These are phyloP conservation scores for Cenococcum geophilum DNA, from an alignment of 495 filamentous ascomycete genomes.

Conservation along the genomic window DNA sequence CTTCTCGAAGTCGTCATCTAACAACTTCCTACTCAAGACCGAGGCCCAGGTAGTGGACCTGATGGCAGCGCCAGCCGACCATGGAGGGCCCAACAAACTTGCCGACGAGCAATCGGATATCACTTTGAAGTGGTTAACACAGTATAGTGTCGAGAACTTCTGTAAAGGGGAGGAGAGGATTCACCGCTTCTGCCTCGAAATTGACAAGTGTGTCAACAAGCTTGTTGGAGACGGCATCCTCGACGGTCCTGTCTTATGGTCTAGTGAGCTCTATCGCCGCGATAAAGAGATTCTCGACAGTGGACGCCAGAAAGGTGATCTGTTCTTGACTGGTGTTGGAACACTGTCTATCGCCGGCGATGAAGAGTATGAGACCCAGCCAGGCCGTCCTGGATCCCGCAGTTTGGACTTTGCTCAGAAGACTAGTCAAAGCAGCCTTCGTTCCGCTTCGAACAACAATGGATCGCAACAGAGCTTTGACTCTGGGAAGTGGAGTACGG, in stretches of 20 bases:
- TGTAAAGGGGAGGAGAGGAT: slow-evolving; percentile 94
- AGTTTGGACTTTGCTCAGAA: slow-evolving; percentile 43
- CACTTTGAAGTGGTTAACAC: slow-evolving; percentile 75
- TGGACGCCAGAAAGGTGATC: slow-evolving; percentile 50
- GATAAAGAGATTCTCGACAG: slow-evolving; percentile 74
- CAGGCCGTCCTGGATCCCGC: slow-evolving; percentile 35
- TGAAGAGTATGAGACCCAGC: slow-evolving; percentile 39
- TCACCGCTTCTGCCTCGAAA: slow-evolving; percentile 86
- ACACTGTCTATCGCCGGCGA: slow-evolving; percentile 47
- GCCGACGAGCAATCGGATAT: slow-evolving; percentile 92
- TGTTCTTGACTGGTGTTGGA: slow-evolving; percentile 46
- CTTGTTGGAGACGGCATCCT: slow-evolving; percentile 80
- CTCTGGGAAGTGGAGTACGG: slow-evolving; percentile 56
- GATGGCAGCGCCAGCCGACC: slow-evolving; percentile 72
- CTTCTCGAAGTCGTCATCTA: slow-evolving; percentile 50
- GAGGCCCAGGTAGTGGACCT: slow-evolving; percentile 84
- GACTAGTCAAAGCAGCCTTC: slow-evolving; percentile 45
- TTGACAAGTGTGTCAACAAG: slow-evolving; percentile 80
- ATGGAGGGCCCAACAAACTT: slow-evolving; percentile 88
- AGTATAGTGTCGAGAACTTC: slow-evolving; percentile 82
- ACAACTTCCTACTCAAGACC: slow-evolving; percentile 70
- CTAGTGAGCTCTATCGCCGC: slow-evolving; percentile 76
- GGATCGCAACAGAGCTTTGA: slow-evolving; percentile 60
- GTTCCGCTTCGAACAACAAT: slow-evolving; percentile 50
- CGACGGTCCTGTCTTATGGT: slow-evolving; percentile 86